phyloP scores from a whole-genome alignment of 1,284 basidiomycete genomes.

The Rhodotorula glutinis region DNA sequence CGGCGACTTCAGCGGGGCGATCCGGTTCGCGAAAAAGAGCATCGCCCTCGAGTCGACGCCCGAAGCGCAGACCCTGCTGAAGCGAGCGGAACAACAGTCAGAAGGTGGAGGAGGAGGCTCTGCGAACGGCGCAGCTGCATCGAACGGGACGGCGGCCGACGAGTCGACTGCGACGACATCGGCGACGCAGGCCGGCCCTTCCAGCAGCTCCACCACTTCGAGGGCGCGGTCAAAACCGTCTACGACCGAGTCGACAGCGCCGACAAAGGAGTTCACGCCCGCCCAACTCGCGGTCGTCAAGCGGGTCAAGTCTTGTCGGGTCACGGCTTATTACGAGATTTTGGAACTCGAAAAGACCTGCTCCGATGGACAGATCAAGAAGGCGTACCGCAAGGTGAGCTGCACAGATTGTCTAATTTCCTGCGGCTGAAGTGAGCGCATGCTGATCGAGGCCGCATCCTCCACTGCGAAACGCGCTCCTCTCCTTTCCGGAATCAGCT shows the following conservation, averaged over 20 bases:
- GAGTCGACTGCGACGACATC: conserved; percentile 3
- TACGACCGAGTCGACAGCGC: conserved; percentile 4
- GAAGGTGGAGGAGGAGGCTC: not conserved
- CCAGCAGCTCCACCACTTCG: conserved; percentile 8
- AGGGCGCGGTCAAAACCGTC: not conserved
- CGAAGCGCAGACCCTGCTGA: conserved; percentile 60
- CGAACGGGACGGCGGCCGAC: not conserved
- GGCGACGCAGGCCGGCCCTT: conserved; percentile 5
- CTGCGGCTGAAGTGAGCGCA: no score
- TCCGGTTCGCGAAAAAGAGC: conserved; percentile 88
- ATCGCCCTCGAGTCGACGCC: conserved; percentile 77
- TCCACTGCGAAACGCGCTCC: no score
- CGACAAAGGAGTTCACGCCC: conserved; percentile 60
- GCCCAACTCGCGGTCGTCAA: conserved; percentile 85
- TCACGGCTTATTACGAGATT: conserved; percentile 92
- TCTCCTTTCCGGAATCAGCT: not conserved
- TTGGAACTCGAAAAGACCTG: conserved; percentile 78
- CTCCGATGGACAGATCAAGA: conserved; percentile 87
- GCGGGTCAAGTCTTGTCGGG: conserved; percentile 77
- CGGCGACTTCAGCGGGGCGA: conserved; percentile 53
- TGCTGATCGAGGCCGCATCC: no score
- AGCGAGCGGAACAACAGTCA: conserved; percentile 30
- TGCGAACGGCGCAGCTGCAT: not conserved
- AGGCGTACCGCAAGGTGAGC: conserved; percentile 90
- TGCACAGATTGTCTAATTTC: not conserved